Base-by-base conservation (phyloP, 768 basidiomycete genomes). In the Fibroporia radiculosa region DNA sequence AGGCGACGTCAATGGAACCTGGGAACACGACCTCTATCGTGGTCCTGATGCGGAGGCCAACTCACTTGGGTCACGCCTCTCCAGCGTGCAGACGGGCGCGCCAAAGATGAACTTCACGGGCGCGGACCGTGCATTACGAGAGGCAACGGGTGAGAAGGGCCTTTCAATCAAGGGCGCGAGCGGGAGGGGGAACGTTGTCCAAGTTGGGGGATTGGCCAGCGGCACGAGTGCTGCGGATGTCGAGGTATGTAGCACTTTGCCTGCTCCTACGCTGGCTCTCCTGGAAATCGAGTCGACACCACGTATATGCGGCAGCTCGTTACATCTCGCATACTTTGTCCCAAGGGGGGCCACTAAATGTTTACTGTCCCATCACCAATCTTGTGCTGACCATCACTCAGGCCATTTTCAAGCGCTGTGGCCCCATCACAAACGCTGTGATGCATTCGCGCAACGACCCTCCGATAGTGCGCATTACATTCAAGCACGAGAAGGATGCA, bases 221-320 rank as follows among this genome's bases (percentile, higher is more conserved):
- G 89, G 88, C 1, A 91, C 89, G 20, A 89, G 84, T 6, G 72
- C 83, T 13, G 87, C 84, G 13, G 89, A 92, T 60, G 88, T 92
- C 38, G 76, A 79, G 59, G 70, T 71, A 44, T 50, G 55, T 37
- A 4, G 38, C 25, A 43, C 28, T 40, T 31, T 31, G 2, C 33
- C 32, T 29, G 4, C 31, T 11, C 13, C 13, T n/a, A n/a, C n/a
- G 6, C n/a, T 27, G 26, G 44, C 61, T 6, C 5, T n/a, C 18
- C 24, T 19, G 7, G 18, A 22, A 6, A 13, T 56, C 35, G n/a
- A n/a, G 1, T 25, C 37, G 12, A 13, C 16, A n/a, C 32, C 7
- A 6, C 36, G 11, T 24, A 23, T 38, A 10, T n/a, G n/a, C n/a
- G n/a, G n/a, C n/a, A n/a, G n/a, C n/a, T n/a, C n/a, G n/a, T n/a